Evolutionary conservation across 2,329 filamentous ascomycete genomes (phyloP).

Genomic region (Dactylellina haptotyla): DNA sequence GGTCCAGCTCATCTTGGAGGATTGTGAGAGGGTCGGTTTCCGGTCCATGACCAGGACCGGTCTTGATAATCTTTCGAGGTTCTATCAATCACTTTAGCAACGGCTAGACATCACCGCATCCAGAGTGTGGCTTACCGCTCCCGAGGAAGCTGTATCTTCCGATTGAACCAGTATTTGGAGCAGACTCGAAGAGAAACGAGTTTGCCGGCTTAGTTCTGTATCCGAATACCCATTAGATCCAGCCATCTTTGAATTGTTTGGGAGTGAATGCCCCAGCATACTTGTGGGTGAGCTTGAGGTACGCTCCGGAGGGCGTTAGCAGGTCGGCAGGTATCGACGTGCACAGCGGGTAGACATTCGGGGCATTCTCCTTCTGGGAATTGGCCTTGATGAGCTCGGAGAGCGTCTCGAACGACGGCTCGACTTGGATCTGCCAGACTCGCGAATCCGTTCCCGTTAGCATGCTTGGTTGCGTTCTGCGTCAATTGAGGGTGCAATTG

Average conservation of each 20-base stretch:
- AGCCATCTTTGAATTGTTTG: neutral
- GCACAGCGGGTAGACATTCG: conserved; percentile 83
- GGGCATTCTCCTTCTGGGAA: conserved; percentile 61
- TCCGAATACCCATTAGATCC: neutral
- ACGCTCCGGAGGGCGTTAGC: conserved; percentile 92
- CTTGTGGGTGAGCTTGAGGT: conserved; percentile 86
- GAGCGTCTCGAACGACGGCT: conserved; percentile 46
- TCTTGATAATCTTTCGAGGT: conserved; percentile 80
- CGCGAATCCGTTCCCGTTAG: conserved; percentile 8
- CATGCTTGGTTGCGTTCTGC: neutral
- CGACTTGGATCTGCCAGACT: conserved; percentile 39
- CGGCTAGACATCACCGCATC: conserved; percentile 54
- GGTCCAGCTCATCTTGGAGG: conserved; percentile 81
- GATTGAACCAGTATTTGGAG: conserved; percentile 87
- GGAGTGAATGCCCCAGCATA: conserved; percentile 62
- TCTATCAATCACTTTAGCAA: conserved; percentile 61
- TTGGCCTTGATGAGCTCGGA: conserved; percentile 45
- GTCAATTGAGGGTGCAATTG: neutral
- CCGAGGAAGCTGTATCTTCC: conserved; percentile 96
- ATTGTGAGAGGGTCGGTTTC: conserved; percentile 83
- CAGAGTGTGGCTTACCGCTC: conserved; percentile 67
- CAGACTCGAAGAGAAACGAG: conserved; percentile 96
- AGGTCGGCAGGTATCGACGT: conserved; percentile 90
- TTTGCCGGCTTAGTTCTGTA: conserved; percentile 72
- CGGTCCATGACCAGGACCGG: conserved; percentile 85